Conservation (phyloP, 306 rosid genomes). For the Chamaecrista fasciculata region DNA sequence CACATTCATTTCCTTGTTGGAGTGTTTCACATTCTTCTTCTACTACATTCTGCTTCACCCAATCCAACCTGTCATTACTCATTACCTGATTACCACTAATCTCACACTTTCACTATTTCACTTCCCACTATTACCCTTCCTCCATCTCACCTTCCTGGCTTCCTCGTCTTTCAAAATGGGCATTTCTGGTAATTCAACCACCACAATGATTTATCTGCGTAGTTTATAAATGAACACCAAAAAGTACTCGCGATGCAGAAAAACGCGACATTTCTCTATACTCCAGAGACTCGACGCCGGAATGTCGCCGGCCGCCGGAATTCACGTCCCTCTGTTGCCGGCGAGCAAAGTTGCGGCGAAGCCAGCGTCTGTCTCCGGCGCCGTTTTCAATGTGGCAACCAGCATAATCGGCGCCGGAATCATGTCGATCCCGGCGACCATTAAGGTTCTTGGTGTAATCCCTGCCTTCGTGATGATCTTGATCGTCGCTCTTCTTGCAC, state of each 20-base stretch:
- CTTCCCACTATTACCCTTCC: not conserved
- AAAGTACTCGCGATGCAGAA: not conserved
- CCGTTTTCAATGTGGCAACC: constrained; percentile 83
- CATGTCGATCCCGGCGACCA: constrained; percentile 87
- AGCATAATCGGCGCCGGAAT: constrained; percentile 95
- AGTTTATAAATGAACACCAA: not conserved
- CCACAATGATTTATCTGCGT: not conserved
- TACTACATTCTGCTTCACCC: not conserved
- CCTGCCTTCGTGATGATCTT: constrained; percentile 65
- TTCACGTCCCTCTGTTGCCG: constrained; percentile 46
- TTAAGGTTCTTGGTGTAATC: constrained; percentile 78
- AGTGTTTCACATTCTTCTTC: not conserved
- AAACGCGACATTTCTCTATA: not conserved
- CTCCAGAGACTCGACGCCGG: not conserved
- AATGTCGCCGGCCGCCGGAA: constrained; percentile 59
- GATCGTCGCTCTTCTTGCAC: constrained; percentile 52
- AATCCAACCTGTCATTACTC: constrained; percentile 17
- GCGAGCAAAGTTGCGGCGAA: not conserved
- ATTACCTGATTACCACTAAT: too few species aligned
- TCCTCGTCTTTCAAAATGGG: not conserved
- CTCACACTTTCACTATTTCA: not conserved
- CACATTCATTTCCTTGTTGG: constrained; percentile 18
- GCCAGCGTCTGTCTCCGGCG: constrained; percentile 59
- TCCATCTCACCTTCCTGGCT: too few species aligned
- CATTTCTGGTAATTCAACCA: constrained; percentile 38